Evolutionary conservation across 2,329 filamentous ascomycete genomes (phyloP).

Genomic region (Myriosclerotinia curreyana): DNA sequence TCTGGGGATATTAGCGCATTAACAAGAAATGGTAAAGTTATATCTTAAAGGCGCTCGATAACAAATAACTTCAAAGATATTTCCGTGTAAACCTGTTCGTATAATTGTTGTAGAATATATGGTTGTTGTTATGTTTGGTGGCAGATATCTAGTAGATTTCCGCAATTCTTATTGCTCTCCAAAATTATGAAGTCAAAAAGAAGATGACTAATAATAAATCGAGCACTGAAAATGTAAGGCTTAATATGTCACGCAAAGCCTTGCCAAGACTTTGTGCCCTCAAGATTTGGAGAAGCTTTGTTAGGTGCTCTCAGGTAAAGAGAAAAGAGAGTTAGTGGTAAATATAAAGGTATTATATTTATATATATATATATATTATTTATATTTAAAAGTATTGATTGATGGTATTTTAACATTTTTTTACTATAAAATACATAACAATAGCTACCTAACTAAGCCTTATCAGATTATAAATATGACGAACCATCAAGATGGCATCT

Average conservation of each 20-base stretch:
- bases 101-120: neutral
- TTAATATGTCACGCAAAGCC: too few species aligned
- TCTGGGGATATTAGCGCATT: constrained; percentile 1
- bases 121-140: neutral
- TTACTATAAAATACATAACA: too few species aligned
- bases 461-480: neutral
- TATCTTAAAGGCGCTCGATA: neutral
- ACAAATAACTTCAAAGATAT: neutral
- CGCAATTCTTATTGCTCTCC: constrained; percentile 7
- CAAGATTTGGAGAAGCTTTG: too few species aligned
- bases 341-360: too few species aligned
- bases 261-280: too few species aligned
- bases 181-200: constrained; percentile 27
- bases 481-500: neutral
- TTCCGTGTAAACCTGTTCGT: neutral
- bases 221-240: too few species aligned
- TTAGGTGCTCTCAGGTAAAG: too few species aligned
- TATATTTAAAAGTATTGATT: too few species aligned
- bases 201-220: constrained; percentile 17
- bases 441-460: too few species aligned
- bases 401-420: too few species aligned
- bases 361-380: too few species aligned
- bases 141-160: constrained; percentile 1
- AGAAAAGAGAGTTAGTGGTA: too few species aligned
- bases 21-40: neutral